Base-by-base conservation (phyloP, 2,329 filamentous ascomycete species). In the Cladophialophora immunda region DNA sequence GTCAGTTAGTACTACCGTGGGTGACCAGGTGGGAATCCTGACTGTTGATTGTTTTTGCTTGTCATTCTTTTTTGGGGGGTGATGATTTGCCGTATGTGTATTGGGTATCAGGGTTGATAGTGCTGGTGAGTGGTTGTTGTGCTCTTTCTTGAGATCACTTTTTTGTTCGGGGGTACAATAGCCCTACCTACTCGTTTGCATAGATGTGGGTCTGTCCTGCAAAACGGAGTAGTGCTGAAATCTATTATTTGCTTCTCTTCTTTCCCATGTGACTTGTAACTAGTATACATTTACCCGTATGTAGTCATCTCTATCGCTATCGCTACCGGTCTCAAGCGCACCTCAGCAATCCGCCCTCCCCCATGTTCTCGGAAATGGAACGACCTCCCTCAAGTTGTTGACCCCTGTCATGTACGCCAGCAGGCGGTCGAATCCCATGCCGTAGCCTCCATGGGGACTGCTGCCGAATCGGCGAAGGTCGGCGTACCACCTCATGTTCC, bases 391-490 rank as follows among this genome's bases (percentile, higher is more conserved):
- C 74, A 97, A 87, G 73, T 92, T 97, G 70, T 87, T 86, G 45
- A 94, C 88, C 9, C 93, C 93, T 34, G 90, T 87, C 63, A 97
- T 83, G 80, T 97, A 97, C 75, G 90, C 90, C 73, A 97, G 79
- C 70, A 97, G 85, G 63, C 94, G 87, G 82, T 97, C 94, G 76
- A 97, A 96, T 8, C 94, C 94, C 64, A 97, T 78, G 2, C 94
- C 94, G 76, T 97, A 97, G 0, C 94, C 94, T 50, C 94, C 94
- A 74, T 97, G 94, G 38, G 93, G 93, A 64, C 93, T 92, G 72
- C 90, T 94, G n/a, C 94, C 94, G 87, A 93, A 97, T 71, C 90
- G 89, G 68, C 94, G 89, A 68, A 97, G 84, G 77, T 97, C 93
- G 27, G 92, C 83, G 76, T 97, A 97, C 94, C 94, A 97, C 72